Conservation (phyloP, 129 eudicot species). For the Mikania micrantha region DNA sequence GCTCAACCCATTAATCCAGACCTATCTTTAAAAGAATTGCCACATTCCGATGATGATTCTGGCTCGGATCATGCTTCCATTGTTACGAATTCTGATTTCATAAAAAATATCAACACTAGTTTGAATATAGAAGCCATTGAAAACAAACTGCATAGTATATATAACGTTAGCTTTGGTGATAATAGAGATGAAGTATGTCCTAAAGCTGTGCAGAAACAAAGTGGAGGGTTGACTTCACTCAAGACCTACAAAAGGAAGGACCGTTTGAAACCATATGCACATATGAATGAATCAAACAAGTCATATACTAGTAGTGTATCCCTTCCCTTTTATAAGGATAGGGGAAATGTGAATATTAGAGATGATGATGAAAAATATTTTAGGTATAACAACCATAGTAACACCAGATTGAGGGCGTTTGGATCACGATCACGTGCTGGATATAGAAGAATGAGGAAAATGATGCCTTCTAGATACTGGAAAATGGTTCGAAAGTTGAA, state of each 20-base stretch:
- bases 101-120: conserved; percentile 29
- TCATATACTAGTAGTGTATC: conserved; percentile 60
- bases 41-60: conserved; percentile 41
- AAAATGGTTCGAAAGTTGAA: conserved; percentile 57
- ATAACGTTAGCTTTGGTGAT: conserved; percentile 21
- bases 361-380: conserved; percentile 91
- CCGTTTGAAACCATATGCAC: conserved; percentile 29
- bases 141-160: conserved; percentile 23
- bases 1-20: conserved; percentile 41
- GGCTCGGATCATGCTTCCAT: conserved; percentile 39
- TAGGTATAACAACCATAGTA: conserved; percentile 40
- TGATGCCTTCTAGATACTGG: conserved; percentile 73
- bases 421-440: conserved; percentile 55
- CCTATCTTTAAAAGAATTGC: conserved; percentile 22
- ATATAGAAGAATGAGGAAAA: conserved; percentile 66
- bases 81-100: conserved; percentile 34
- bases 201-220: conserved; percentile 24
- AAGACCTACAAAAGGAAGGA: conserved; percentile 37
- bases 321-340: conserved; percentile 50
- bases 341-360: conserved; percentile 68
- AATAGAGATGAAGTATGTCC: conserved; percentile 27
- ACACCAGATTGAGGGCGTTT: conserved; percentile 50
- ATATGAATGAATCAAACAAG: conserved; percentile 42
- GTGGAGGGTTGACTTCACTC: conserved; percentile 30
- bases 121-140: conserved; percentile 25